phyloP scores from a whole-genome alignment of 148 eudicot genomes.

The Vaccinium corymbosum region DNA sequence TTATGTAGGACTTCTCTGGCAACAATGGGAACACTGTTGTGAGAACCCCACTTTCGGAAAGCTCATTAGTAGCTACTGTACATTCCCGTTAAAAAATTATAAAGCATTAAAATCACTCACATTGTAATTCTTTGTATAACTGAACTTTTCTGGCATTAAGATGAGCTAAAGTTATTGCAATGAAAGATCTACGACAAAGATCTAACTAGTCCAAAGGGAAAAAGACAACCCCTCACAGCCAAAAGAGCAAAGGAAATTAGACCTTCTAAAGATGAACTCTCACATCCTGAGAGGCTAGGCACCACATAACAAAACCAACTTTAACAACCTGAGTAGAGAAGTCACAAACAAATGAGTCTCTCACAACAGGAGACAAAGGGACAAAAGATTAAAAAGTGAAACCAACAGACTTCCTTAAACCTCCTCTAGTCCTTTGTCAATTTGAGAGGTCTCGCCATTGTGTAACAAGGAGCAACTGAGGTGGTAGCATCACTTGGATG shows the following conservation, averaged over 20 bases:
- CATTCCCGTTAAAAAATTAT: neutral
- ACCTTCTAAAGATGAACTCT: neutral
- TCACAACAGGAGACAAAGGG: neutral
- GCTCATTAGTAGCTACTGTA: neutral
- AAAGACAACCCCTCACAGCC: neutral
- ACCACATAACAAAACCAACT: neutral
- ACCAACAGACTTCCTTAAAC: neutral
- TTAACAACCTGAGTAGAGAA: neutral
- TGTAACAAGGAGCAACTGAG: neutral
- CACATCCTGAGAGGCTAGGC: slow-evolving; percentile 3
- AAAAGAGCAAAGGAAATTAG: neutral
- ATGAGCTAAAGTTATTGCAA: neutral
- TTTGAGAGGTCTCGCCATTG: slow-evolving; percentile 2
- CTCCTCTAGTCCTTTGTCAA: neutral
- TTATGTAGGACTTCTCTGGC: neutral
- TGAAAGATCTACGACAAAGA: neutral
- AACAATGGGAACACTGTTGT: neutral
- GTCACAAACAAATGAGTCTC: neutral
- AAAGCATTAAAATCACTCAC: neutral
- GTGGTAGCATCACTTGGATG: neutral
- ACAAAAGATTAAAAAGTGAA: neutral
- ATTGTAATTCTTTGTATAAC: neutral
- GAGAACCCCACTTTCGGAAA: neutral
- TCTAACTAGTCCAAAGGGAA: neutral
- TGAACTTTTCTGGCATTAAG: neutral